A percentile compares a stretch with the other conserved stretches of the same genome.
Conservation (phyloP, 352 stramenopile genomes). For the Aphanomyces euteiches region DNA sequence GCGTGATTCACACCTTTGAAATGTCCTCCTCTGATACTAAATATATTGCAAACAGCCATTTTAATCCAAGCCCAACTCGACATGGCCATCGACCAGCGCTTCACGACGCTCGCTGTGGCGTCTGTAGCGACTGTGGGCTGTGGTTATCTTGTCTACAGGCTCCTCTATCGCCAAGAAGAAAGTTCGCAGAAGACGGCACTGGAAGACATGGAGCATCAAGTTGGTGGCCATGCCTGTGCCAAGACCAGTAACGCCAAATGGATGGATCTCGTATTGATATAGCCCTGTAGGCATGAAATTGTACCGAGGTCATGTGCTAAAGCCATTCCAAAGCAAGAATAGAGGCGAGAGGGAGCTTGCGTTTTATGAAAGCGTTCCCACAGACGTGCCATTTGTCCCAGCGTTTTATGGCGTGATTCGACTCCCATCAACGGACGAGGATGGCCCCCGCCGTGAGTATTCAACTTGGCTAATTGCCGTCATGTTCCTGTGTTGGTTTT, state of each 20-base stretch:
- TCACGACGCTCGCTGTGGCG: background rate
- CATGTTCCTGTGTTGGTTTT: background rate
- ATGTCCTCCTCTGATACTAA: too few species aligned
- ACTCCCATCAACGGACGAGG: conserved; percentile 27
- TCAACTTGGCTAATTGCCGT: too few species aligned
- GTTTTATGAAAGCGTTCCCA: conserved; percentile 66
- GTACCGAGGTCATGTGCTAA: conserved; percentile 65
- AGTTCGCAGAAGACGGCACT: background rate
- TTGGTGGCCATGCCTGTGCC: conserved; percentile 67
- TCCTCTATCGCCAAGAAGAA: background rate
- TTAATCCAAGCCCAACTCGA: too few species aligned
- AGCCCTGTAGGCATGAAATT: conserved; percentile 52
- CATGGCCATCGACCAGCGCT: background rate
- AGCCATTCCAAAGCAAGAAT: conserved; percentile 81
- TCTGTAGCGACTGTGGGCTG: background rate
- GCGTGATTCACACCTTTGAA: too few species aligned
- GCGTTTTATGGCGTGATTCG: conserved; percentile 56
- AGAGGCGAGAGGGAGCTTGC: conserved; percentile 65
- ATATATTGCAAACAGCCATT: too few species aligned
- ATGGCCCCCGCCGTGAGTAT: too few species aligned
- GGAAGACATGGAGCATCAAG: conserved; percentile 45
- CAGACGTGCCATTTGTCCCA: conserved; percentile 50
- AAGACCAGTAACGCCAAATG: conserved; percentile 49
- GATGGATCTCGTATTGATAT: background rate
- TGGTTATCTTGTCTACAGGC: background rate